Conservation (phyloP, 2,329 filamentous ascomycete genomes). For the Neopestalotiopsis sp. region DNA sequence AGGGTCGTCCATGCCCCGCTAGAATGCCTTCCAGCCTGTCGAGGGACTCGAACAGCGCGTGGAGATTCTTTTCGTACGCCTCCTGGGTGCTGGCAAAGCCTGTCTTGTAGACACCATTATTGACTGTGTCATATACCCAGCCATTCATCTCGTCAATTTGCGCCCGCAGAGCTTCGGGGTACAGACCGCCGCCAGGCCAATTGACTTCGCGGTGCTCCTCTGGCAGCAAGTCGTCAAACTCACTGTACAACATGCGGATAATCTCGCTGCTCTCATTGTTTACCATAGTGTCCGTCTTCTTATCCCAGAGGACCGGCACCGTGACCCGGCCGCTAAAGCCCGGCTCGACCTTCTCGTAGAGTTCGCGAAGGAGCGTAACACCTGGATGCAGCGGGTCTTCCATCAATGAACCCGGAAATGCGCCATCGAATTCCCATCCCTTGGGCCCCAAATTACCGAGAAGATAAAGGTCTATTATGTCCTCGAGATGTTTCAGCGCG, state of each 20-base stretch:
- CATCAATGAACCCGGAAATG: conserved; percentile 51
- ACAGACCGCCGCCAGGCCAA: conserved; percentile 58
- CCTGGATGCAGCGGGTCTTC: conserved; percentile 64
- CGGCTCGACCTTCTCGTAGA: conserved; percentile 72
- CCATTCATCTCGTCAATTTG: conserved; percentile 70
- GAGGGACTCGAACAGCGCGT: conserved; percentile 65
- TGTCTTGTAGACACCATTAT: conserved; percentile 57
- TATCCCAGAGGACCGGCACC: conserved; percentile 75
- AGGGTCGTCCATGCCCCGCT: conserved; percentile 51
- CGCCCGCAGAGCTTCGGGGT: conserved; percentile 54
- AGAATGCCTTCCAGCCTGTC: conserved; percentile 68
- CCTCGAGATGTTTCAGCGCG: conserved; percentile 74
- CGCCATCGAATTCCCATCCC: conserved; percentile 56
- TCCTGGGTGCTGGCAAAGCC: conserved; percentile 71
- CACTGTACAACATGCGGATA: conserved; percentile 80
- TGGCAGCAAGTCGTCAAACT: conserved; percentile 68
- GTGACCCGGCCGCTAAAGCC: conserved; percentile 74
- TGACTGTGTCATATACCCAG: conserved; percentile 66
- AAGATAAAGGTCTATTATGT: conserved; percentile 69
- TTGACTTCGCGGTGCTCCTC: conserved; percentile 56
- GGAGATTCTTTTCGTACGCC: conserved; percentile 67
- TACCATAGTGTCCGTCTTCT: conserved; percentile 71
- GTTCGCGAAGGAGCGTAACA: conserved; percentile 69
- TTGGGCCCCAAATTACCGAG: conserved; percentile 65
- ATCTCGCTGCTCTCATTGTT: conserved; percentile 87